Evolutionary conservation across 805 yeast genomes (phyloP).

Genomic region (Schizosaccharomyces japonicus): DNA sequence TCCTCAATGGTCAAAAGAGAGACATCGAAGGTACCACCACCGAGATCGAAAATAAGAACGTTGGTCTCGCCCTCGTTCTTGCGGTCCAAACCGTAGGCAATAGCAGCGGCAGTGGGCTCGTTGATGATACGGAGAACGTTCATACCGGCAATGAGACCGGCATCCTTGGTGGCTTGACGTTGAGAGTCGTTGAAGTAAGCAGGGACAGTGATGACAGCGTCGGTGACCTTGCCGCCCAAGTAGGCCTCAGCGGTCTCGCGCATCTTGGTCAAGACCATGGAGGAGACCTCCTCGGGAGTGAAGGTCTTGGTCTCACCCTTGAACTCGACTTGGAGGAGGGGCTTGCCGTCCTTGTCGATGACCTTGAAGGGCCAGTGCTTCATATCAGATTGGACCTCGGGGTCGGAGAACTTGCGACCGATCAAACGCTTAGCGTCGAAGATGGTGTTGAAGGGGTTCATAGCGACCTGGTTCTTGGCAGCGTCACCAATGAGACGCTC

Average conservation of each 20-base stretch:
- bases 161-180: conserved; percentile 95
- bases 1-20: conserved; percentile 80
- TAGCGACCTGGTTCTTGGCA: conserved; percentile 94
- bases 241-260: conserved; percentile 79
- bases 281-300: conserved; percentile 85
- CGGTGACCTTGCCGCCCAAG: conserved; percentile 62
- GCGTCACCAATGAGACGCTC: conserved; percentile 95
- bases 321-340: conserved; percentile 64
- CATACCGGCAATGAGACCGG: conserved; percentile 88
- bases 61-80: conserved; percentile 60
- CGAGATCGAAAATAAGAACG: conserved; percentile 81
- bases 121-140: conserved; percentile 84
- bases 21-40: conserved; percentile 98
- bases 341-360: conserved; percentile 59
- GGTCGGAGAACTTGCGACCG: conserved; percentile 59
- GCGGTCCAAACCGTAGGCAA: conserved; percentile 77
- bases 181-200: conserved; percentile 95
- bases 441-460: conserved; percentile 82
- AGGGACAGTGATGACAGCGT: conserved; percentile 90
- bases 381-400: conserved; percentile 53
- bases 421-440: conserved; percentile 91
- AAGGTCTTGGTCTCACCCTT: conserved; percentile 69
- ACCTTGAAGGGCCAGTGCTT: conserved; percentile 80
- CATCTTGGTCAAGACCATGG: conserved; percentile 83
- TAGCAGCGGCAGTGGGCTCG: conserved; percentile 97